Evolutionary conservation across 2,329 filamentous ascomycete species (phyloP), one percentile per base, ranked within the genome.

Genomic region (Penicillium brasilianum): DNA sequence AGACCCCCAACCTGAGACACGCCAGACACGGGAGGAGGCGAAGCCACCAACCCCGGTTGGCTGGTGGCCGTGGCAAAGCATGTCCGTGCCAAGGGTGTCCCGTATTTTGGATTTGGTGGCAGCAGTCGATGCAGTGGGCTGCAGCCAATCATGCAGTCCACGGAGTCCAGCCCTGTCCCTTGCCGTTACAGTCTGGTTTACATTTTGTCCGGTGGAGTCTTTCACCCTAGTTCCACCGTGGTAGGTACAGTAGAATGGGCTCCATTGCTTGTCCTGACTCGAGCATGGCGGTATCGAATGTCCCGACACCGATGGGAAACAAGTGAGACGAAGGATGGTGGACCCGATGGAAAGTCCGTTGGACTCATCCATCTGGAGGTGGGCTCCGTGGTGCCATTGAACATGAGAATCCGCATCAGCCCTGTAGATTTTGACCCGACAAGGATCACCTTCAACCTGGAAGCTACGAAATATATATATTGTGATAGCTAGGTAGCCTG

Each of bases 1-100:
- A 55, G 37, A 4, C 39, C 39, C 51, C 37, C n/a, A 43, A 43
- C 9, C 52, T 55, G 52, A 55, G 52, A 55, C 52, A 55, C 52
- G 36, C 32, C 50, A 37, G 16, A 53, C 50, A 53, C 50, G 50
- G 50, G 34, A 53, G 52, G 39, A 55, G 22, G 39, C 39, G 22
- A 30, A 43, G 39, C 36, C 36, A 55, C 52, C 52, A 55, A 22
- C 22, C 25, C 50, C 39, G 22, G 36, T 34, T 44, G 52, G 52
- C 22, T 43, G 51, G 36, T 30, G 36, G 34, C 37, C 43, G 36
- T 48, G 44, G 44, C 44, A 30, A 48, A 48, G 44, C 2, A 16
- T 48, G 44, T 48, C 44, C n/a, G 44, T 48, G 44, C 44, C 20
- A 9, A 4, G 10, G 7, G 22, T 48, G 22, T n/a, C 44, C 44